Percentiles rank a stretch among this genome's conserved stretches.
Conservation (phyloP, 2,329 filamentous ascomycete genomes). For the Claviceps africana region DNA sequence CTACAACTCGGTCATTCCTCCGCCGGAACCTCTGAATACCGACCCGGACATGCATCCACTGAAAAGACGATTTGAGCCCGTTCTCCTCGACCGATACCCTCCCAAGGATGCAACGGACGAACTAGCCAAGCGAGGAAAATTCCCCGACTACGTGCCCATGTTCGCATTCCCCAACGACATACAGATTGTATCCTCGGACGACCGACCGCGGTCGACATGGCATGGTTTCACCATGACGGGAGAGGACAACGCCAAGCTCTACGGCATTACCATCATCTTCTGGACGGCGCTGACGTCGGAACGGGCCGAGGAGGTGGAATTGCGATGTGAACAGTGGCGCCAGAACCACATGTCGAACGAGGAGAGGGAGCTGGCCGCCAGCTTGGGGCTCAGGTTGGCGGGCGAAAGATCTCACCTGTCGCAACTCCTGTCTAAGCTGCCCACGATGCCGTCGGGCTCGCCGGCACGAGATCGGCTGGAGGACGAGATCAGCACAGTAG, state of each 20-base stretch:
- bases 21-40: conserved; percentile 76
- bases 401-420: conserved; percentile 82
- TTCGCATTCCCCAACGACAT: conserved; percentile 98
- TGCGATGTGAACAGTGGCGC: conserved; percentile 71
- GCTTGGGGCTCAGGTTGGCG: conserved; percentile 76
- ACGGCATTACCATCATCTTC: conserved; percentile 80
- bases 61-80: conserved; percentile 85
- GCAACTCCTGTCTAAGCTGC: conserved; percentile 69
- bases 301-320: conserved; percentile 71
- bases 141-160: conserved; percentile 98
- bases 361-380: conserved; percentile 83
- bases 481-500: conserved; percentile 86
- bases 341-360: conserved; percentile 79
- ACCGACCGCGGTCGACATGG: conserved; percentile 91
- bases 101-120: conserved; percentile 72
- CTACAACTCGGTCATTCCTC: conserved; percentile 95
- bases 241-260: conserved; percentile 79
- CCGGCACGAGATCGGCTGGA: conserved; percentile 70
- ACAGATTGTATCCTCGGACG: conserved; percentile 88
- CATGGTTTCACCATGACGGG: conserved; percentile 98
- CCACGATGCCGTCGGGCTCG: conserved; percentile 66
- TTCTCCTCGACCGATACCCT: conserved; percentile 89
- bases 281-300: conserved; percentile 79
- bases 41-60: conserved; percentile 92
- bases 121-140: conserved; percentile 62